These are phyloP conservation scores for Diddensiella caesifluorescens DNA, from an alignment of 805 yeast species.

Conservation along the genomic window DNA sequence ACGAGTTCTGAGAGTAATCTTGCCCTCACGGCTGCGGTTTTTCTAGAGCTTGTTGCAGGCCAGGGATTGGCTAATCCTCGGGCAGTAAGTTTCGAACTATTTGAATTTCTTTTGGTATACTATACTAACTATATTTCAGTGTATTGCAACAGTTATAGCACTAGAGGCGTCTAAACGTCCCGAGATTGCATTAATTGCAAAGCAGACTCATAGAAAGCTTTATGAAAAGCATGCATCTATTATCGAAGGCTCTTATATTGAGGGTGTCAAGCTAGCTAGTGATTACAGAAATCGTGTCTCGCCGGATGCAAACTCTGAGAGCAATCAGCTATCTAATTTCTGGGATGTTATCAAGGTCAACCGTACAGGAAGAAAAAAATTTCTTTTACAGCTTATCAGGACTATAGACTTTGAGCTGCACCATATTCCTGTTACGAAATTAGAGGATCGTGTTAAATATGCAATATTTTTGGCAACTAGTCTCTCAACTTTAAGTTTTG, in stretches of 20 bases:
- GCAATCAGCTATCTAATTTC: slow-evolving; percentile 36
- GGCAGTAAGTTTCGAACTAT: slow-evolving; percentile 33
- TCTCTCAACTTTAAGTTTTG: slow-evolving; percentile 37
- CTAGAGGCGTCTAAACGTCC: slow-evolving; percentile 49
- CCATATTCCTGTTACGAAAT: slow-evolving; percentile 22
- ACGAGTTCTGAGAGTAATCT: slow-evolving; percentile 40
- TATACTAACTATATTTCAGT: neutral
- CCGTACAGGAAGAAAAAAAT: slow-evolving; percentile 39
- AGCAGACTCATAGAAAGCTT: slow-evolving; percentile 48
- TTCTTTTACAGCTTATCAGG: slow-evolving; percentile 35
- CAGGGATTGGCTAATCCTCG: slow-evolving; percentile 76
- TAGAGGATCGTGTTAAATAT: slow-evolving; percentile 27
- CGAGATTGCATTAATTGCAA: slow-evolving; percentile 44
- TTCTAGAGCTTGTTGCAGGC: slow-evolving; percentile 50
- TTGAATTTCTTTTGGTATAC: neutral
- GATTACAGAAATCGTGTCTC: slow-evolving; percentile 35
- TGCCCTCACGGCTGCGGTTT: slow-evolving; percentile 49
- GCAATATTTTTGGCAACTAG: slow-evolving; percentile 37
- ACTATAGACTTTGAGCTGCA: slow-evolving; percentile 30
- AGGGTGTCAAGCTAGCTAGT: slow-evolving; percentile 55
- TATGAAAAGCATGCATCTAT: slow-evolving; percentile 66
- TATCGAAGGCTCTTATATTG: slow-evolving; percentile 58
- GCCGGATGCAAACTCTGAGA: slow-evolving; percentile 24
- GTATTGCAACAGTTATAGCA: slow-evolving; percentile 62
- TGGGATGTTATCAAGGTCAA: slow-evolving; percentile 40